Percentiles rank a stretch among this genome's conserved stretches.
Conservation (phyloP, 495 filamentous ascomycete genomes). For the Pyrenula aspistea region DNA sequence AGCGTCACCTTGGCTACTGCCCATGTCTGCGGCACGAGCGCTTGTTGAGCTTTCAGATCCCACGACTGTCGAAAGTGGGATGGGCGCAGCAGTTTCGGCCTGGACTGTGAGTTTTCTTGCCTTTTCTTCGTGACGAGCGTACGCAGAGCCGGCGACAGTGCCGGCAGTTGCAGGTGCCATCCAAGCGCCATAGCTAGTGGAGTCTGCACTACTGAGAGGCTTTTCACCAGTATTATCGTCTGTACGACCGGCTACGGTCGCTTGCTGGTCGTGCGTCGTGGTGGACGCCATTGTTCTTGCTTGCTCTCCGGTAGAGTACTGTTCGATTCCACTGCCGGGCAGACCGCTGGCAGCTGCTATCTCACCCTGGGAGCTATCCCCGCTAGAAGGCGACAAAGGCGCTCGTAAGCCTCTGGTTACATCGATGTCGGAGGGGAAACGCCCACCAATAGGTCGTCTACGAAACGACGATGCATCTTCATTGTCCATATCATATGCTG, state of each 20-base stretch:
- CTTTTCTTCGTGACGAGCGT: not conserved
- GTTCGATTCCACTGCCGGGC: conserved; percentile 31
- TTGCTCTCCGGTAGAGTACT: conserved; percentile 8
- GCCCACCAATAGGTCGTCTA: conserved; percentile 50
- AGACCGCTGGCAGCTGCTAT: conserved; percentile 42
- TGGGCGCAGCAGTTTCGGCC: not conserved
- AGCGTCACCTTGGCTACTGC: conserved; percentile 17
- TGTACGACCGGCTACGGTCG: not conserved
- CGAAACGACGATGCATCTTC: not conserved
- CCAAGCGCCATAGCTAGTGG: conserved; percentile 32
- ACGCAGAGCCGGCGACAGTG: conserved; percentile 2
- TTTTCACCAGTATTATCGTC: not conserved
- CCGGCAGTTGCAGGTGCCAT: conserved; percentile 18
- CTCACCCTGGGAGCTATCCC: conserved; percentile 48
- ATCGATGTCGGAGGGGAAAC: conserved; percentile 79
- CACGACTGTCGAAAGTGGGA: not conserved
- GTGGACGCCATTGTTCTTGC: conserved; percentile 4
- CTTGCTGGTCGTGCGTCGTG: not conserved
- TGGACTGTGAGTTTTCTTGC: not conserved
- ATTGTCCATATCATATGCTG: not conserved
- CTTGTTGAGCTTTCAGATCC: not conserved
- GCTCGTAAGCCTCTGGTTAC: conserved; percentile 69
- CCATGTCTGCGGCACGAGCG: not conserved
- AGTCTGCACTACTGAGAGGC: conserved; percentile 14
- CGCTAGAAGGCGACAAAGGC: conserved; percentile 65